Conservation (phyloP, 257 asterid genomes). For the Solanum commersonii region DNA sequence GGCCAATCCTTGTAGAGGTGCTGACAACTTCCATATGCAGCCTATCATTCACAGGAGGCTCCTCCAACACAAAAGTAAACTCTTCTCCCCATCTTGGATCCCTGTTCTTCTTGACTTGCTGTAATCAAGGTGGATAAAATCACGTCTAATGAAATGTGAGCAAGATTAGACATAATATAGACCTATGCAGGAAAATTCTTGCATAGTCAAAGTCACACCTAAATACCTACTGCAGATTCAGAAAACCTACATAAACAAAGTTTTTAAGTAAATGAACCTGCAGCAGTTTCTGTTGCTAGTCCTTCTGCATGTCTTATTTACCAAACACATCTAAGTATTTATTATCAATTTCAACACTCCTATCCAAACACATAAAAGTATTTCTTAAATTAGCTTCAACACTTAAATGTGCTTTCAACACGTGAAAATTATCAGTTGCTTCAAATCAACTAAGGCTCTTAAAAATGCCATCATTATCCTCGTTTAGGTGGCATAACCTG, state of each 20-base stretch:
- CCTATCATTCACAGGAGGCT: slow-evolving; percentile 76
- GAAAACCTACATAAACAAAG: neutral
- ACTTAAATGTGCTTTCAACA: neutral
- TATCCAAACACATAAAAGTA: neutral
- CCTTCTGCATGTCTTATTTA: neutral
- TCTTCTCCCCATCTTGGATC: slow-evolving; percentile 99
- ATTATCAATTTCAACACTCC: neutral
- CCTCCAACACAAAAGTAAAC: slow-evolving; percentile 66
- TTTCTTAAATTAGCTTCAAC: neutral
- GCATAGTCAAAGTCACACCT: neutral
- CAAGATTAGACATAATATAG: neutral
- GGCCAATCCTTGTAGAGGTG: slow-evolving; percentile 73
- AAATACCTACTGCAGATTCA: neutral
- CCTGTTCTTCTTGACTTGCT: slow-evolving; percentile 92
- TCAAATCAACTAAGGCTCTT: neutral
- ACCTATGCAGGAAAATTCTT: neutral
- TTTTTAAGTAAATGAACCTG: neutral
- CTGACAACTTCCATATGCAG: slow-evolving; percentile 77
- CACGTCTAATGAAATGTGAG: neutral
- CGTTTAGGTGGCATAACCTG: neutral
- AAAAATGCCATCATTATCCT: neutral
- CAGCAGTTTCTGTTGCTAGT: neutral
- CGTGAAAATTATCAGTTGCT: neutral
- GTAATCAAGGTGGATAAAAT: slow-evolving; percentile 9
- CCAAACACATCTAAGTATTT: neutral